Base-by-base conservation (phyloP, 441 rosid species). In the Gossypium davidsonii region DNA sequence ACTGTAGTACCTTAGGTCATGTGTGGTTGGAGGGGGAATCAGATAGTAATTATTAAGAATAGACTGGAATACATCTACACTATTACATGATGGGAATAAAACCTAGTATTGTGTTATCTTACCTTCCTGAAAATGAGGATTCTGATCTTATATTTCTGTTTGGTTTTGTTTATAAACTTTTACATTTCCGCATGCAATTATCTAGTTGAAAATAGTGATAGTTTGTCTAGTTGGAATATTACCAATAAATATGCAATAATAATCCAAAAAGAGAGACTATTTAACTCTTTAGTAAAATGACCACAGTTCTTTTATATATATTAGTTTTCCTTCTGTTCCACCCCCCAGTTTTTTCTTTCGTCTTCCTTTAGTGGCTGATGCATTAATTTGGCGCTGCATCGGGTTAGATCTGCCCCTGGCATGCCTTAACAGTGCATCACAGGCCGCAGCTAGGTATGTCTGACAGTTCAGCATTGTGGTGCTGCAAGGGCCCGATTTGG, bases 241-340 rank as follows among this genome's bases (percentile, higher is more conserved):
- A 23, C 21, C 34, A 6, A 11, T 18, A 15, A 23, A 44, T 44
- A 65, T 65, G 55, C 2, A 44, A 12, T 65, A 65, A 21, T 46
- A 21, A 44, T 21, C 55, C 44, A 37, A 37, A 59, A 42, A 1
- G 23, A 46, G 48, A 21, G 12, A 23, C 12, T 17, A 14, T 66
- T 64, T 64, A 23, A 46, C 31, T 42, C 28, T 37, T 37, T 20
- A 42, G 21, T 37, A 64, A 64, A 64, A 15, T 39, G 3, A 64
- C 31, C 48, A 25, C 21, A 12, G 6, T 65, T 70, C 63, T 65
- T 72, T 52, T 79, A 20, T 42, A 23, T 11, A 10, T 73, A 59
- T 51, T 71, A 12, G 6, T 46, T 23, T 46, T 46, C 37, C 20
- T 66, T 46, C 12, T 42, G 28, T 20, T 21, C 6, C 25, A 0